Conservation (phyloP, 179 eudicot species). For the Camellia oleifera region DNA sequence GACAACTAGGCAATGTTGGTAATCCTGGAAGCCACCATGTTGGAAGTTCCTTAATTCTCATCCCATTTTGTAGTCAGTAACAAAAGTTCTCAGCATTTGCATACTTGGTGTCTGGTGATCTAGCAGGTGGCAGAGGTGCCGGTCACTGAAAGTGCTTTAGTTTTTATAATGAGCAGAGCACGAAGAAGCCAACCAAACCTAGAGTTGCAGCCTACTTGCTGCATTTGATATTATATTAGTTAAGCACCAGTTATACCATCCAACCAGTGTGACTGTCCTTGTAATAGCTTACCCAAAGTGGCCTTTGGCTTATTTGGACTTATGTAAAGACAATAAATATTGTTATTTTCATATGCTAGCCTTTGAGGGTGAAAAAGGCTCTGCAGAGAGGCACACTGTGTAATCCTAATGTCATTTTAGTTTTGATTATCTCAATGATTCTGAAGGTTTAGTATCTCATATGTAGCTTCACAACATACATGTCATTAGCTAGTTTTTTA, state of each 20-base stretch:
- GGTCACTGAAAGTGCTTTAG: no score
- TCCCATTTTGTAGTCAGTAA: no score
- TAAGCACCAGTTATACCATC: not conserved
- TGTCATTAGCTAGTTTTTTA: no score
- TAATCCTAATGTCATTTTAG: no score
- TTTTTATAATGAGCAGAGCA: not conserved
- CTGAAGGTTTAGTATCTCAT: not conserved
- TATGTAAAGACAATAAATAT: not conserved
- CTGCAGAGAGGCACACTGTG: not conserved
- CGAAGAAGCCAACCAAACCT: not conserved
- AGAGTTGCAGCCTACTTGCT: not conserved
- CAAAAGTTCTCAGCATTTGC: no score
- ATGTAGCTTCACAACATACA: no score
- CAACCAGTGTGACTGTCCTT: no score
- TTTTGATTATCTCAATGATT: not conserved
- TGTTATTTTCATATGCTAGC: not conserved
- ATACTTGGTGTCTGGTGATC: no score
- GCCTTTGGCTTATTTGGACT: not conserved
- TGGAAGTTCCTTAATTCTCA: no score
- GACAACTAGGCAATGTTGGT: not conserved
- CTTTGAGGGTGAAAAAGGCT: not conserved
- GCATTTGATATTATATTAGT: not conserved
- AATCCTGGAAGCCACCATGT: not conserved
- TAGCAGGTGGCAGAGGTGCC: no score
- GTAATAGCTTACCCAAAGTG: no score